Conservation (phyloP, 164 flowering plant species). For the Vitis labrusca region DNA sequence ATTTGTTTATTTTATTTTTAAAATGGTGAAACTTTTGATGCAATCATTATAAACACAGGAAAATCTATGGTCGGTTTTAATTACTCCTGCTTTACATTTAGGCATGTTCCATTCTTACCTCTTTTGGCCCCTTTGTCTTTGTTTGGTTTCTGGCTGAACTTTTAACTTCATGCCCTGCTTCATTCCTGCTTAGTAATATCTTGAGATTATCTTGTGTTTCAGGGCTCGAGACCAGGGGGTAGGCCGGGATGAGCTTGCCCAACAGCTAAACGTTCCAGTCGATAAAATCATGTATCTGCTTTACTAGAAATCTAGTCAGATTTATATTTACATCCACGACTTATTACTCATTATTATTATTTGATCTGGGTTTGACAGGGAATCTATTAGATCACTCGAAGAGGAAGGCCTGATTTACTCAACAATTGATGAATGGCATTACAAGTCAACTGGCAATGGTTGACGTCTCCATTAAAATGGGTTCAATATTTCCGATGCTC, state of each 20-base stretch:
- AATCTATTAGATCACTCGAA: conserved; percentile 45
- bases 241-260: conserved; percentile 49
- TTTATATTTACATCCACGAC: too few relatives aligned
- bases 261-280: conserved; percentile 53
- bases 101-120: too few relatives aligned
- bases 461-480: conserved; percentile 18
- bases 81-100: too few relatives aligned
- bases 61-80: too few relatives aligned
- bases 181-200: background rate
- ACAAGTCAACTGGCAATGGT: conserved; percentile 61
- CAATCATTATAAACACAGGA: too few relatives aligned
- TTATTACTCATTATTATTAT: too few relatives aligned
- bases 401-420: conserved; percentile 67
- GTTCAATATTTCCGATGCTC: too few relatives aligned
- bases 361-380: conserved; percentile 39
- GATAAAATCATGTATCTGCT: conserved; percentile 61
- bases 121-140: background rate
- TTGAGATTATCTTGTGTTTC: conserved; percentile 12
- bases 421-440: conserved; percentile 69
- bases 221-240: conserved; percentile 63
- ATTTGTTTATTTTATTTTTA: too few relatives aligned
- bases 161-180: background rate
- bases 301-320: background rate
- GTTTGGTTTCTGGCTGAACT: background rate
- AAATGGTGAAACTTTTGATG: too few relatives aligned